Evolutionary conservation across 441 rosid genomes (phyloP), one percentile per base, ranked within the genome.

Genomic region (Erysimum pusillum): DNA sequence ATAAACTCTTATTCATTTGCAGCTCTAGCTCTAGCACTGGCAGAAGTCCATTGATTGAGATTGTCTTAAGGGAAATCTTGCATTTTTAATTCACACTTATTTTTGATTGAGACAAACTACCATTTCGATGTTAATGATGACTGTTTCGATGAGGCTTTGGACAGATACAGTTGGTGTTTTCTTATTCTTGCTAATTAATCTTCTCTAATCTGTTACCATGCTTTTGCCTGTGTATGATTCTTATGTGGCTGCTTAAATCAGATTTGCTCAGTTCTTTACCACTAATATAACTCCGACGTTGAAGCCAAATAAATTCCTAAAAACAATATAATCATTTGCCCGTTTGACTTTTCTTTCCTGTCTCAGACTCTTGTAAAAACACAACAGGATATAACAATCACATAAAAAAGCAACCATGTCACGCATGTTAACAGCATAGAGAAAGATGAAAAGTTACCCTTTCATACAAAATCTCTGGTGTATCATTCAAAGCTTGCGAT

Each of bases 231-330:
- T 68, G 28, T 80, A 45, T 71, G 58, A 57, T 80, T 82, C 64
- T 73, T 51, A 65, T 70, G 44, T 78, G 48, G 57, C 54, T 66
- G 76, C 44, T 28, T 63, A 3, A 15, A 69, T 69, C 92, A 96
- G 98, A 78, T 96, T 93, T 63, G 88, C 97, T 0, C 97, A 93
- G 76, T 89, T 96, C 85, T 96, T 96, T 77, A 66, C 99, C 98
- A 46, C 86, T 96, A 80, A 91, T 96, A 22, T 22, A 22, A 22
- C 25, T 22, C 25, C 25, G 25, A 22, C 2, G 25, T 22, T 22
- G 25, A 22, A 22, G 25, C 25, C 25, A 22, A 22, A 22, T 22
- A 22, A 22, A 22, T 22, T 22, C 25, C 25, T 22, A 22, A 22
- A 22, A 22, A 22, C 25, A 22, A 22, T 22, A 22, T 22, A 22